Evolutionary conservation across 352 stramenopile genomes (phyloP).

Genomic region (Phytopythium boreale): DNA sequence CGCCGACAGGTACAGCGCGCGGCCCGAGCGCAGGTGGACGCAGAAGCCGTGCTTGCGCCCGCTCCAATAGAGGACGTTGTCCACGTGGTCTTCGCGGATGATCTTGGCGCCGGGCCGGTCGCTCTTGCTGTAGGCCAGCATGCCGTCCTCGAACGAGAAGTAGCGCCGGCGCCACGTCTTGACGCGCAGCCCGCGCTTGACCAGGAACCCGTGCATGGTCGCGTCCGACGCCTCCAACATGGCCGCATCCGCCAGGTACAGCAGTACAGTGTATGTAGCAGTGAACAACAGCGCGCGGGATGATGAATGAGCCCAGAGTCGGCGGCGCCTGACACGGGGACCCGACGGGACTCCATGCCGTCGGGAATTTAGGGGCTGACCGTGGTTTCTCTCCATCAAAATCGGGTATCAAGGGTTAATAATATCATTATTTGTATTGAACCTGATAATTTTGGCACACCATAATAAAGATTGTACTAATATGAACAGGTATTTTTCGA

Average conservation of each 20-base stretch:
- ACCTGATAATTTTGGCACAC: neutral
- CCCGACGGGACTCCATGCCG: no score
- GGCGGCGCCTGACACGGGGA: no score
- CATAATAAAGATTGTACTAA: neutral
- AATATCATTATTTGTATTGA: neutral
- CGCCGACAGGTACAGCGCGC: constrained; percentile 47
- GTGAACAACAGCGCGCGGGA: neutral
- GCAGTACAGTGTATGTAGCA: neutral
- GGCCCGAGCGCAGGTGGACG: constrained; percentile 48
- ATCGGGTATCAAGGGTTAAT: neutral
- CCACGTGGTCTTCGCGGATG: constrained; percentile 46
- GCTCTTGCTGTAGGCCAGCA: constrained; percentile 61
- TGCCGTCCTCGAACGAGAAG: constrained; percentile 61
- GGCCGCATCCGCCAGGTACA: neutral
- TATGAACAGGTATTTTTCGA: neutral
- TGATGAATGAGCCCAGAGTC: neutral
- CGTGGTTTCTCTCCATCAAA: neutral
- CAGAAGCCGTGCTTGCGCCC: constrained; percentile 58
- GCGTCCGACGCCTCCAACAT: neutral
- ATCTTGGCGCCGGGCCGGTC: constrained; percentile 37
- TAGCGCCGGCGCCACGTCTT: constrained; percentile 70
- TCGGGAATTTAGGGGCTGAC: neutral
- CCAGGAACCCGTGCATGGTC: constrained; percentile 43
- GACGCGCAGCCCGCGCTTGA: constrained; percentile 55
- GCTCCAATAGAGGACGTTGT: constrained; percentile 61